Base-by-base conservation (phyloP, 2,329 filamentous ascomycete genomes). In the Trematosphaeria pertusa region DNA sequence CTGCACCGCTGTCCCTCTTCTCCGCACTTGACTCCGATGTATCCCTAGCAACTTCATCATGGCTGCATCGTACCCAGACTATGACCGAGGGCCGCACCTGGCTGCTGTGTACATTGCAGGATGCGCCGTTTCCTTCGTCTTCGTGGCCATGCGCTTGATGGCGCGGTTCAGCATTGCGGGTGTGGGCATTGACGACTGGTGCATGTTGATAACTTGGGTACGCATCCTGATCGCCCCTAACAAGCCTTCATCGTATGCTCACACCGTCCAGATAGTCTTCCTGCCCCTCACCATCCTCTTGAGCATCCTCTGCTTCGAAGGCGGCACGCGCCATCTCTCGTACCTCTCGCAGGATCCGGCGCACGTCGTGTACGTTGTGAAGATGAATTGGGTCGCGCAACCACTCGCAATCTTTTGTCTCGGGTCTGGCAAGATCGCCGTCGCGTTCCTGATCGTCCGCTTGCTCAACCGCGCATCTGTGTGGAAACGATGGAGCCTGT, bases 141-240 rank as follows among this genome's bases (percentile, higher is more conserved):
- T 61, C 21, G 56, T 61, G 4, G 52, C 36, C 26, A 49, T 49
- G 47, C 28, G 58, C 24, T 34, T 61, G 17, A 56, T 39, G 17
- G 54, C 58, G n/a, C 36, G 58, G 5, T 56, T 48, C 37, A 56
- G 50, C 26, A 57, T 61, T 32, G 50, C 52, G 2, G 50, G 50
- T 39, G 52, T 61, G 11, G 54, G 54, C 14, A 49, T 57, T 22
- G 58, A 61, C 37, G 58, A 61, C 32, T 59, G 54, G 54, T 43
- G 33, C 35, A 61, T 61, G 58, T 32, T 59, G 19, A 19, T 50
- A 26, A 56, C 56, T 33, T 54, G 51, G 52, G 58, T 59, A 55
- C 41, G 24, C 12, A 8, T 28, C 8, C n/a, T 24, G 45, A 37
- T 32, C 32, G 21, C 20, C 8, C 26, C 20, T n/a, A 40, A 32